phyloP scores from a whole-genome alignment of 306 rosid genomes.

The Heteromeles arbutifolia region DNA sequence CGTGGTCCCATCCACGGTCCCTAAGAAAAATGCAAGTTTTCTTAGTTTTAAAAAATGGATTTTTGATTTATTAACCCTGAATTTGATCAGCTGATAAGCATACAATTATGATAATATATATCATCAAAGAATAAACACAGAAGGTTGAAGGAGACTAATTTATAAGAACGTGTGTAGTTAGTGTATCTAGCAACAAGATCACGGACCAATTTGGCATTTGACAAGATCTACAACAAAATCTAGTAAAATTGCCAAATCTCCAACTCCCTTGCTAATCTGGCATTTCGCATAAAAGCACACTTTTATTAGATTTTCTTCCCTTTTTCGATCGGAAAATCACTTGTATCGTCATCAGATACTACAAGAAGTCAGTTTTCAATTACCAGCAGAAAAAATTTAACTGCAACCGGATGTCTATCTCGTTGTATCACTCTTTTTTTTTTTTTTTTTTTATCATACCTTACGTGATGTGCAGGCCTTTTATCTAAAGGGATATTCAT shows the following conservation, averaged over 20 bases:
- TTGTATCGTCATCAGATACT: neutral
- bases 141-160: neutral
- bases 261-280: neutral
- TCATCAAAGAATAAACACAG: neutral
- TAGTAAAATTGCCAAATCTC: neutral
- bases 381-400: too few species aligned
- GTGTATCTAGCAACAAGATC: neutral
- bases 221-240: slow-evolving; percentile 14
- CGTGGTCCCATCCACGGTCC: neutral
- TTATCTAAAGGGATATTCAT: too few species aligned
- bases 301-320: neutral
- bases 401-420: too few species aligned
- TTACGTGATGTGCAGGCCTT: too few species aligned
- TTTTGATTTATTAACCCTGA: neutral
- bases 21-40: neutral
- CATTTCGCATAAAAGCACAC: neutral
- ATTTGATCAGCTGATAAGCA: neutral
- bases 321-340: neutral
- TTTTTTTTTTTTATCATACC: too few species aligned
- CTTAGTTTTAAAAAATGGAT: neutral
- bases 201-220: neutral
- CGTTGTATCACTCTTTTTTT: too few species aligned
- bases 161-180: neutral
- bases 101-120: neutral
- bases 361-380: neutral